These are phyloP conservation scores for Verruconis gallopava DNA, from an alignment of 2,329 filamentous ascomycete genomes.

Conservation along the genomic window DNA sequence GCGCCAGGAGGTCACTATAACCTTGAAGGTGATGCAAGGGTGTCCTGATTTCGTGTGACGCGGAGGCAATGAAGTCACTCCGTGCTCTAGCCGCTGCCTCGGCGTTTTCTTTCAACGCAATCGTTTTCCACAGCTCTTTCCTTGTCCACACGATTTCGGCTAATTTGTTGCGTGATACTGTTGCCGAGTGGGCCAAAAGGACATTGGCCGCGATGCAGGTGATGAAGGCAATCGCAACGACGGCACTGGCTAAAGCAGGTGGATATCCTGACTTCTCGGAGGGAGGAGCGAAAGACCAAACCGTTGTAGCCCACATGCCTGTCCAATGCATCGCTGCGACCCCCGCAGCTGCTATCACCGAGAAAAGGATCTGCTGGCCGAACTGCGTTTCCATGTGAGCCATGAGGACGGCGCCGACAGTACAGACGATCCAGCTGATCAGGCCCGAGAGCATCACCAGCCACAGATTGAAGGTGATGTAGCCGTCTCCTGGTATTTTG, in stretches of 20 bases:
- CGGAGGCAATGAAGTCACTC: conserved; percentile 23
- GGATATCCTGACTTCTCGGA: conserved; percentile 20
- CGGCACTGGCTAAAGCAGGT: conserved; percentile 18
- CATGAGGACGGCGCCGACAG: conserved; percentile 21
- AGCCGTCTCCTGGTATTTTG: conserved; percentile 19
- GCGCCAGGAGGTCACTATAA: conserved; percentile 23
- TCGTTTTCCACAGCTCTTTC: conserved; percentile 21
- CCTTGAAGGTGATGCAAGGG: conserved; percentile 25
- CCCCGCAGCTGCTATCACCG: conserved; percentile 20
- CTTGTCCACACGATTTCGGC: conserved; percentile 22
- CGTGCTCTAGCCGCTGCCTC: conserved; percentile 21
- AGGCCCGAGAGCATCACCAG: conserved; percentile 20
- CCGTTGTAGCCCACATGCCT: conserved; percentile 21
- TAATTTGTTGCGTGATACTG: conserved; percentile 17
- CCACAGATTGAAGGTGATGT: conserved; percentile 15
- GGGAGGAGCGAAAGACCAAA: conserved; percentile 18
- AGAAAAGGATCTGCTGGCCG: conserved; percentile 21
- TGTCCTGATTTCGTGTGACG: conserved; percentile 25
- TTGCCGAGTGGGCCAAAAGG: conserved; percentile 23
- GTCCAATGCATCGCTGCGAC: conserved; percentile 26
- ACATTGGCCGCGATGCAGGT: conserved; percentile 25
- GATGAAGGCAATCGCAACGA: conserved; percentile 20
- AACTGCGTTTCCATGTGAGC: conserved; percentile 21
- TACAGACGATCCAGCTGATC: conserved; percentile 23
- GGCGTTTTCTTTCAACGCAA: conserved; percentile 23